These are phyloP conservation scores for Comarum palustre DNA, from an alignment of 306 rosid species.

Conservation along the genomic window DNA sequence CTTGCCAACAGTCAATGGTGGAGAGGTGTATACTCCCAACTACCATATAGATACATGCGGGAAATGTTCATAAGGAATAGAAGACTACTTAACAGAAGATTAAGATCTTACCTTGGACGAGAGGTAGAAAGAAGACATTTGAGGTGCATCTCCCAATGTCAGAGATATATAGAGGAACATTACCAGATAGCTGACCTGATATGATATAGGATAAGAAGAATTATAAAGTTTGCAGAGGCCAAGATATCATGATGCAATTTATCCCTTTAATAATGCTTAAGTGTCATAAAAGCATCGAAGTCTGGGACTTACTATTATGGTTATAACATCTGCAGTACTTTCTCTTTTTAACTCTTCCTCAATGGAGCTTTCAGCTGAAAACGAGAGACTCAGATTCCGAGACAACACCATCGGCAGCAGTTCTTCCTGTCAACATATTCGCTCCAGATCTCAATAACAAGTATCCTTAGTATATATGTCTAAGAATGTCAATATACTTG, in stretches of 20 bases:
- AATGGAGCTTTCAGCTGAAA: constrained; percentile 85
- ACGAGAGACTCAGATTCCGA: constrained; percentile 78
- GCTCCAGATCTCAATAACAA: constrained; percentile 20
- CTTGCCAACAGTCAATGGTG: constrained; percentile 1
- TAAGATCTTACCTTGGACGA: constrained; percentile 71
- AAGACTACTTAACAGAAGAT: neutral
- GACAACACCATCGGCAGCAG: constrained; percentile 75
- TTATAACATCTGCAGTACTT: constrained; percentile 90
- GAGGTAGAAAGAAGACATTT: constrained; percentile 62
- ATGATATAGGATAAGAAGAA: constrained; percentile 27
- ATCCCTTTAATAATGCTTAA: constrained; percentile 9
- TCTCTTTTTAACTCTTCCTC: constrained; percentile 97
- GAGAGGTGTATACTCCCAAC: neutral
- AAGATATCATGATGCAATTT: constrained; percentile 9
- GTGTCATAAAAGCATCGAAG: constrained; percentile 14
- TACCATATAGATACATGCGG: neutral
- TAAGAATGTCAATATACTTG: neutral
- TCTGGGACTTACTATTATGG: constrained; percentile 62
- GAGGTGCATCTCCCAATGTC: constrained; percentile 75
- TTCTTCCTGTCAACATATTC: constrained; percentile 67
- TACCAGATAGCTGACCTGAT: constrained; percentile 89
- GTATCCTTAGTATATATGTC: neutral
- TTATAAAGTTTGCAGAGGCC: neutral
- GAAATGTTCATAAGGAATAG: constrained; percentile 2
- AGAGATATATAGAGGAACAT: constrained; percentile 91